Percentiles rank a stretch among this genome's conserved stretches.
These are phyloP conservation scores for Lachancea thermotolerans DNA, from an alignment of 805 yeast genomes.

Conservation along the genomic window DNA sequence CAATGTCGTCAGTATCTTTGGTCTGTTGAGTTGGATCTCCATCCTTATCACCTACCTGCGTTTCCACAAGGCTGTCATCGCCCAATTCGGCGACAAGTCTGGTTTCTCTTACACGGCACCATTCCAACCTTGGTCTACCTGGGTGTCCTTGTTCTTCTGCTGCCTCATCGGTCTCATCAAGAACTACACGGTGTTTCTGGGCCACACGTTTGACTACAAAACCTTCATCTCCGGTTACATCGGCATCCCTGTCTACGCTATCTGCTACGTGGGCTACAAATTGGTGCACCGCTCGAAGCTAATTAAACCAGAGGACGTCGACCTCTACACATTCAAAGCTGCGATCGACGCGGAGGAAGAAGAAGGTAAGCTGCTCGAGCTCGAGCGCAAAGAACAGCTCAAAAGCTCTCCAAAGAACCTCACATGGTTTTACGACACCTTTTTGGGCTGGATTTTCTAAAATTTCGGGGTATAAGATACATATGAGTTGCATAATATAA, in stretches of 20 bases:
- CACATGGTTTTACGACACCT: slow-evolving; percentile 44
- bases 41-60: slow-evolving; percentile 61
- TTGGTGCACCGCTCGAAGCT: slow-evolving; percentile 43
- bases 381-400: slow-evolving; percentile 24
- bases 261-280: slow-evolving; percentile 54
- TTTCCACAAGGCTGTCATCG: slow-evolving; percentile 58
- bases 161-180: slow-evolving; percentile 53
- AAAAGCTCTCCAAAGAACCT: slow-evolving; percentile 28
- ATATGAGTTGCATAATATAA: too few relatives aligned
- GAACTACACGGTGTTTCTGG: slow-evolving; percentile 67
- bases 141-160: slow-evolving; percentile 49
- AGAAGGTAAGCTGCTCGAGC: slow-evolving; percentile 28
- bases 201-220: slow-evolving; percentile 52
- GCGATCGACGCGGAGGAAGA: slow-evolving; percentile 29
- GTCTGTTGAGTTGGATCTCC: slow-evolving; percentile 68
- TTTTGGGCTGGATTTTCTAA: slow-evolving; percentile 44
- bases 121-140: slow-evolving; percentile 62
- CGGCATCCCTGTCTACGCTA: slow-evolving; percentile 51
- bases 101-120: slow-evolving; percentile 57
- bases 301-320: slow-evolving; percentile 51
- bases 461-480: neutral
- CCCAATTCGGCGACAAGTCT: slow-evolving; percentile 57
- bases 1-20: slow-evolving; percentile 69
- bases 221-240: slow-evolving; percentile 73
- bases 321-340: slow-evolving; percentile 41